These are phyloP conservation scores for Globisporangium barbulae DNA, from an alignment of 352 stramenopile genomes.

Conservation along the genomic window DNA sequence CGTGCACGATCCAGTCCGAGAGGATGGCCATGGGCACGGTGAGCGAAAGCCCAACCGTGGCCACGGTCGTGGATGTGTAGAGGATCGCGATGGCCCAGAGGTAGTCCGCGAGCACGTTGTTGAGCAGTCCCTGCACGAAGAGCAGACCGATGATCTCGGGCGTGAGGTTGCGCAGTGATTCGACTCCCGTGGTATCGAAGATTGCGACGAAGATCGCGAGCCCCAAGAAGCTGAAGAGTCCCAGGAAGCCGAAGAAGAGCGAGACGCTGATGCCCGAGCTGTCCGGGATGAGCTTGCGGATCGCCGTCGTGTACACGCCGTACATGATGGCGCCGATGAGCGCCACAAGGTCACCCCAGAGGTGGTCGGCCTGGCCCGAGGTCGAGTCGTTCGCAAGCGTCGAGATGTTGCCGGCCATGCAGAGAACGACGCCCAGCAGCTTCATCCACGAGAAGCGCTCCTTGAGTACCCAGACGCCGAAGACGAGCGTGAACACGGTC, in stretches of 20 bases:
- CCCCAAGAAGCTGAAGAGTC: constrained; percentile 84
- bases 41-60: constrained; percentile 93
- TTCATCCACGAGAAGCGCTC: constrained; percentile 84
- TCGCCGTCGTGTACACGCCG: constrained; percentile 92
- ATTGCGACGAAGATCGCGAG: constrained; percentile 65
- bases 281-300: constrained; percentile 73
- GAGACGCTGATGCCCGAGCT: constrained; percentile 88
- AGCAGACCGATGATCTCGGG: constrained; percentile 83
- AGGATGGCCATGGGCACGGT: constrained; percentile 95
- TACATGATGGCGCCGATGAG: constrained; percentile 89
- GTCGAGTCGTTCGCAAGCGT: constrained; percentile 77
- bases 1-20: constrained; percentile 79
- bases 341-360: constrained; percentile 59
- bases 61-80: constrained; percentile 94
- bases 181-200: constrained; percentile 57
- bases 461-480: constrained; percentile 77
- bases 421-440: constrained; percentile 79
- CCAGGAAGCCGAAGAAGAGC: constrained; percentile 94
- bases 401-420: constrained; percentile 84
- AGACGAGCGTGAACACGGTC: constrained; percentile 92
- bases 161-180: constrained; percentile 56
- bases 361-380: constrained; percentile 25
- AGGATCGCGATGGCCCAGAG: constrained; percentile 94
- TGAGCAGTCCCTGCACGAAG: constrained; percentile 87
- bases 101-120: constrained; percentile 95